Evolutionary conservation across 2,329 filamentous ascomycete species (phyloP), one percentile per base, ranked within the genome.

Genomic region (Aspergillus proliferans): DNA sequence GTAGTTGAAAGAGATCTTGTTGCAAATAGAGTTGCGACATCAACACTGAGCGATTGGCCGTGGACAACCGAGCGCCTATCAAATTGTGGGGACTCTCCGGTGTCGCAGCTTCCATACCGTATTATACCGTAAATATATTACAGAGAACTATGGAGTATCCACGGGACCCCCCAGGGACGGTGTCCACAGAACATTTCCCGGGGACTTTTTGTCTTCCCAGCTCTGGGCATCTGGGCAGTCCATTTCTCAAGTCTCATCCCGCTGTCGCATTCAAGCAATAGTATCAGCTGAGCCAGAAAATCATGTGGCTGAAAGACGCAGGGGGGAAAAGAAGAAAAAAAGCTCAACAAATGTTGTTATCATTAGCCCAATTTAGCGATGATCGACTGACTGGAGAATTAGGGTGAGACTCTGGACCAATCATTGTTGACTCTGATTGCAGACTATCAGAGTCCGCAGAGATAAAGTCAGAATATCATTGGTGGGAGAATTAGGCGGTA

Each of bases 401-500:
- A 36, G 34, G 33, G 34, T 36, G 34, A 10, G 14, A 18, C 34
- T 5, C n/a, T 18, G 19, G 19, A 6, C 38, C 18, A 40, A 22
- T 40, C 38, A 19, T 40, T 19, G 1, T 19, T 3, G 38, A 19
- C 3, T 19, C 7, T 40, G 18, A 40, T 40, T 10, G 38, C 38
- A 15, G 15, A 30, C 26, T 30, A 30, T 30, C 26, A 30, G 26
- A 22, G 10, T 12, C 26, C 4, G 10, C 10, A 30, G 26, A 4
- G 26, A 30, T 10, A 19, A 40, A 2, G 6, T 22, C 10, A 21
- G 10, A 8, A 10, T 26, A n/a, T 28, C 6, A 43, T 43, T 43
- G 22, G 22, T 21, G 22, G 41, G 26, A 19, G 19, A 3, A 1
- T n/a, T 10, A 44, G 52, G 57, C 56, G 57, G 57, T 59, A 51